Percentiles rank a stretch among this genome's conserved stretches.
These are phyloP conservation scores for Digitaria exilis DNA, from an alignment of 202 grass and related monocot species.

Conservation along the genomic window DNA sequence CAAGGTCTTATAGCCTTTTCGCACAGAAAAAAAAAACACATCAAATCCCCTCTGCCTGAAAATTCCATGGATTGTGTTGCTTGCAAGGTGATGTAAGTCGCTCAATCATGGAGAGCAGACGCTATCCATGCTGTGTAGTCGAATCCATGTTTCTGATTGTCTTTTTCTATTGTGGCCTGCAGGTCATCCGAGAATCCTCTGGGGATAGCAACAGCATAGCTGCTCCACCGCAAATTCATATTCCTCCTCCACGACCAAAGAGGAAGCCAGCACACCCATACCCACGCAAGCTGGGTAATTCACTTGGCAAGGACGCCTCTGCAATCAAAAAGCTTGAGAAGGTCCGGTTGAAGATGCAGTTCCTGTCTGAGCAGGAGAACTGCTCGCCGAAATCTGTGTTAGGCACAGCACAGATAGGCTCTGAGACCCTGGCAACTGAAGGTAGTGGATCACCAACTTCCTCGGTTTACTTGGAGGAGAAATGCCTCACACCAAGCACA, in stretches of 20 bases:
- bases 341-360: slow-evolving; percentile 25
- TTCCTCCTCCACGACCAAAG: slow-evolving; percentile 93
- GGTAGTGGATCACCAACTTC: slow-evolving; percentile 49
- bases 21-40: slow-evolving; percentile 19
- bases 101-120: slow-evolving; percentile 60
- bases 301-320: slow-evolving; percentile 31
- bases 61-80: slow-evolving; percentile 64
- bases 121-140: slow-evolving; percentile 34
- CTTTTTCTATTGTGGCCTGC: background rate
- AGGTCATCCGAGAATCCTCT: slow-evolving; percentile 69
- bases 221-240: slow-evolving; percentile 49
- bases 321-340: slow-evolving; percentile 43
- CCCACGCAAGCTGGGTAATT: slow-evolving; percentile 68
- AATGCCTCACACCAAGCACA: slow-evolving; percentile 34
- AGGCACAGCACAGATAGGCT: slow-evolving; percentile 33
- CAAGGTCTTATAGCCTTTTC: slow-evolving; percentile 66
- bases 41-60: slow-evolving; percentile 33
- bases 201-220: slow-evolving; percentile 32
- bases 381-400: slow-evolving; percentile 70
- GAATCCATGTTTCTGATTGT: slow-evolving; percentile 36
- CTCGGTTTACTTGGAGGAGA: slow-evolving; percentile 50
- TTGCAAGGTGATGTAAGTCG: slow-evolving; percentile 67
- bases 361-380: slow-evolving; percentile 56
- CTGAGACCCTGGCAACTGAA: slow-evolving; percentile 16
- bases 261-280: slow-evolving; percentile 75